Evolutionary conservation across 2,329 filamentous ascomycete genomes (phyloP), one percentile per base, ranked within the genome.

Genomic region (Exophiala dermatitidis): DNA sequence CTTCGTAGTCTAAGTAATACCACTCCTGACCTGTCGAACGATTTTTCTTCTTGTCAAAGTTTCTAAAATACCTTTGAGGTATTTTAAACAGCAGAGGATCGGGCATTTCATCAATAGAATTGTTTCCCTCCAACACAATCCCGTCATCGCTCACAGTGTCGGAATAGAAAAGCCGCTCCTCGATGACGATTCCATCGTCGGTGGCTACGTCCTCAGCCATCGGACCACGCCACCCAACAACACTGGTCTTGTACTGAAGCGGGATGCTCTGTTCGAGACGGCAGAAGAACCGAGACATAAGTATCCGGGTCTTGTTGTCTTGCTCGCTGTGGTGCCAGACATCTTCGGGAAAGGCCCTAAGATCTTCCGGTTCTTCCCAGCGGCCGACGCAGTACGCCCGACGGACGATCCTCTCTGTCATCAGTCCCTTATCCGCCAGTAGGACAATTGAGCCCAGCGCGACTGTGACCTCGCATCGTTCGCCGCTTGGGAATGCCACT

Each of bases 371-470:
- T 26, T 6, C 28, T 32, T 37, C 38, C 32, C 40, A 12, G 28
- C 40, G 43, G 6, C 30, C 48, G 30, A 51, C 29, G 29, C 40
- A 51, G 32, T 51, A 51, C 8, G 38, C 48, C 29, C 48, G 12
- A 1, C 30, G 31, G 6, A 46, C 32, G n/a, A 51, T 31, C 8
- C 48, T 26, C 12, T 51, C 40, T 7, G 31, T 36, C n/a, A 50
- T 32, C 3, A 50, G 31, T 5, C 34, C 19, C 10, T 44, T 44
- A 30, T 50, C 37, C 1, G 38, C 40, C 10, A 43, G 33, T 10
- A 44, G 30, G 5, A 50, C 9, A 29, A 50, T 12, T 19, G 48
- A 42, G 2, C 48, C 48, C 1, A 33, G 31, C 2, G 48, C 38
- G 6, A 50, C 48, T 0, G 48, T 44, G 31, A n/a, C 32, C 6